Evolutionary conservation across 2,329 filamentous ascomycete species (phyloP), one percentile per base, ranked within the genome.

Genomic region (Monosporascus sp.): DNA sequence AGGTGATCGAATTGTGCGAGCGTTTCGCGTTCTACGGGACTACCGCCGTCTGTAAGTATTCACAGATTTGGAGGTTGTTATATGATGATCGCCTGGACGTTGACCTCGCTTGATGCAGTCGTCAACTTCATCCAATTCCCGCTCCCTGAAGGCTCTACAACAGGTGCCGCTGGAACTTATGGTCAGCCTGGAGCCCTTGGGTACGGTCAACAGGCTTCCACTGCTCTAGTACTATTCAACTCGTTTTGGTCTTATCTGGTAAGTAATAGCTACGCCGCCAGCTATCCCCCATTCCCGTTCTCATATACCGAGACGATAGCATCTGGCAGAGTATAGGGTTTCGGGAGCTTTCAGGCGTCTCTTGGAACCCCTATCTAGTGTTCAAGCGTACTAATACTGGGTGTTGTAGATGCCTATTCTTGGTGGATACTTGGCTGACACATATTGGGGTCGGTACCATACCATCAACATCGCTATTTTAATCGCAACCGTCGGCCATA

Each of bases 51-150:
- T 85, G 80, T 79, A 75, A 58, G 75, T 74, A 22, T n/a, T n/a
- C 22, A 31, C 14, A 9, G 11, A 14, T 7, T 14, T 27, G 11
- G n/a, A 47, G 24, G 20, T 31, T 49, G 18, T 49, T 17, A 51
- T 56, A 47, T 52, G 18, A 17, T 14, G 11, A 37, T 25, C 15
- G 9, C 15, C 9, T 9, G 6, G 20, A 24, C 22, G n/a, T 48
- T 55, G 52, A 50, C 67, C 31, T 61, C 57, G 15, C 69, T 65
- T 44, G 68, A 65, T 39, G 58, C 50, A 66, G 63, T 76, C 60
- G 79, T 81, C 65, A 87, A 87, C 63, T 87, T 83, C 70, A 82
- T 87, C 58, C 79, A 84, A 59, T 75, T 81, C 55, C 72, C 73
- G 14, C 74, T 84, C 4, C 43, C 43, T 8, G 56, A 59, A 0